A percentile compares a stretch with the other conserved stretches of the same genome.
Evolutionary conservation across 495 filamentous ascomycete genomes (phyloP).

Genomic region (Podospora pseudopauciseta): DNA sequence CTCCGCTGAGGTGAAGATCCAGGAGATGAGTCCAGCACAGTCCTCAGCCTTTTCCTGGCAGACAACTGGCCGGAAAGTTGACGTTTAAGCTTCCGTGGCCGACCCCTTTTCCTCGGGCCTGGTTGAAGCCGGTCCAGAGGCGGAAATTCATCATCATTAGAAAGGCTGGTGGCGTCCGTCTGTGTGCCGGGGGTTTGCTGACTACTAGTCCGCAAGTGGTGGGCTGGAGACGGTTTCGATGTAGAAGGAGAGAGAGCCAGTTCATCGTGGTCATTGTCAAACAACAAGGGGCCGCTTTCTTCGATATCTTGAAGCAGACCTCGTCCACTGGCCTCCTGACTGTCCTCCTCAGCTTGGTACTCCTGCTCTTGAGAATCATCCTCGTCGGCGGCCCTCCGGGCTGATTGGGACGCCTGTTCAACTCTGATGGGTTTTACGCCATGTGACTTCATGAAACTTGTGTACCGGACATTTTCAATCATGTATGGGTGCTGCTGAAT

Average conservation of each 20-base stretch:
- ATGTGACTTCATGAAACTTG: conserved; percentile 54
- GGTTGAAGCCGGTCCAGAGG: conserved; percentile 29
- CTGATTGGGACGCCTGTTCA: conserved; percentile 31
- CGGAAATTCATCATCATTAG: conserved; percentile 41
- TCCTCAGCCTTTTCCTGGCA: conserved; percentile 25
- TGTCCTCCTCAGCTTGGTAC: conserved; percentile 50
- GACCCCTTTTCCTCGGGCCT: conserved; percentile 11
- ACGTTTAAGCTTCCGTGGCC: conserved; percentile 19
- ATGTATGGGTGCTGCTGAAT: conserved; percentile 74
- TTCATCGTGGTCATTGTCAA: conserved; percentile 29
- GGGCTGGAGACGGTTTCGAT: conserved; percentile 26
- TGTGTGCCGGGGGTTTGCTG: conserved; percentile 21
- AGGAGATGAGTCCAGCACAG: conserved; percentile 15
- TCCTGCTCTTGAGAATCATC: conserved; percentile 51
- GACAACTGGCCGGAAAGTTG: conserved; percentile 19
- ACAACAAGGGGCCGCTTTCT: conserved; percentile 29
- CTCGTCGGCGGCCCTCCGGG: conserved; percentile 26
- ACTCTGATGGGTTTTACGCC: conserved; percentile 62
- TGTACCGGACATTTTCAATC: conserved; percentile 64
- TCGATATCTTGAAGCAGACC: conserved; percentile 19
- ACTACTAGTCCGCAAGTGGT: conserved; percentile 24
- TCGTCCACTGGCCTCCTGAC: conserved; percentile 32
- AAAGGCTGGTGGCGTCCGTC: conserved; percentile 31
- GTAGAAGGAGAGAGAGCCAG: conserved; percentile 29
- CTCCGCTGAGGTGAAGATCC: conserved; percentile 23